Evolutionary conservation across 2,329 filamentous ascomycete genomes (phyloP).

Genomic region (Dothideomycetes sp.): DNA sequence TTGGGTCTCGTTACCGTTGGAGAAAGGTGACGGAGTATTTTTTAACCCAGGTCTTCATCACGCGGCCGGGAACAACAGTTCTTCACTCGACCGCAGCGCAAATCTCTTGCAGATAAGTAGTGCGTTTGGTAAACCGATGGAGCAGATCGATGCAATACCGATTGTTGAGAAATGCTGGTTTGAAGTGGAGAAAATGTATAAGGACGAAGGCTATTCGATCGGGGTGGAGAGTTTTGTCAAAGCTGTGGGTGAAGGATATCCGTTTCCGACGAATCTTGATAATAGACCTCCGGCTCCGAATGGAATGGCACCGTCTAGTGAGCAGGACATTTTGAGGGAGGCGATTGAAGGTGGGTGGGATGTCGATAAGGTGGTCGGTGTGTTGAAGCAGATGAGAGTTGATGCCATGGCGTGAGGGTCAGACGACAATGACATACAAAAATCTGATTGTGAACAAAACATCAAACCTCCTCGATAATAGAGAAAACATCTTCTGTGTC

Average conservation of each 20-base stretch:
- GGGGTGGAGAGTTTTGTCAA: conserved; percentile 40
- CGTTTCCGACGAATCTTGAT: conserved; percentile 55
- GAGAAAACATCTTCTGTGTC: no score
- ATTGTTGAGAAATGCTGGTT: conserved; percentile 41
- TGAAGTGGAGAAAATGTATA: conserved; percentile 26
- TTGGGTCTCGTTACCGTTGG: conserved; percentile 45
- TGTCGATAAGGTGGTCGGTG: conserved; percentile 30
- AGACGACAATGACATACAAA: background rate
- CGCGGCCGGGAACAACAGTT: conserved; percentile 50
- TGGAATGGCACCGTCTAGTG: conserved; percentile 52
- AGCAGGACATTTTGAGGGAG: conserved; percentile 43
- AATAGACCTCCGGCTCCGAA: conserved; percentile 45
- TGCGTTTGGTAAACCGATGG: conserved; percentile 57
- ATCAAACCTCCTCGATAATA: no score
- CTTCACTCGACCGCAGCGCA: conserved; percentile 44
- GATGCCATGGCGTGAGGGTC: conserved; percentile 18
- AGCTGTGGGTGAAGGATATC: conserved; percentile 50
- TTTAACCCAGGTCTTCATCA: conserved; percentile 57
- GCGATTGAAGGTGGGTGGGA: conserved; percentile 37
- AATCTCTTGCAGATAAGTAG: conserved; percentile 55
- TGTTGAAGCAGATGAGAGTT: conserved; percentile 19
- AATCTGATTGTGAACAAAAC: no score
- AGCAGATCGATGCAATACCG: conserved; percentile 45
- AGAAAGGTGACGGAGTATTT: conserved; percentile 51
- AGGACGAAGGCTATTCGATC: conserved; percentile 30